Base-by-base conservation (phyloP, 1,284 basidiomycete genomes). In the Athelia sp. region DNA sequence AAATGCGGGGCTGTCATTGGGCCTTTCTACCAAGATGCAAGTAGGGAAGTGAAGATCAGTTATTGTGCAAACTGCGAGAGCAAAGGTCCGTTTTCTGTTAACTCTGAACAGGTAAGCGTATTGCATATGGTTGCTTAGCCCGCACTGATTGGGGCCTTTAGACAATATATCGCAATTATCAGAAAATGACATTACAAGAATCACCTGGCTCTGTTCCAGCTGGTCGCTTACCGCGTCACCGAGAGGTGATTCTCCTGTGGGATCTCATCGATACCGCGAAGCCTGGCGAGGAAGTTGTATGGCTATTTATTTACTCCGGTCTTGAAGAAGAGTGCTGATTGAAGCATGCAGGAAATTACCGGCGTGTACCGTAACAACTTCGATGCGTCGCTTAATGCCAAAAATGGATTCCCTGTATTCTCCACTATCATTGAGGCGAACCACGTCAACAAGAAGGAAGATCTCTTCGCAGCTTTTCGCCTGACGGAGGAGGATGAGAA, bases 341-440 rank as follows among this genome's bases (percentile, higher is more conserved):
- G n/a, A n/a, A n/a, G n/a, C n/a, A n/a, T n/a, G n/a, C n/a, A 92
- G 90, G 94, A 98, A 76, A 84, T 97, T 18, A 99, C 96, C 4
- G 96, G 96, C 51, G 85, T 98, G 58, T 99, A 99, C 68, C 84
- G 95, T 57, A 99, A 99, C 74, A 99, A 99, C 69, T 99, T 98
- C 60, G 96, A 99, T 64, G 95, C 95, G 3, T 90, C 94, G 1
- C 81, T 99, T 59, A 99, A 99, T 70, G 87, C 93, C 43, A 99
- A 98, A 74, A 98, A 99, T 59, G 97, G 96, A 21, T 99, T 99
- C 74, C 96, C 96, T 0, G 97, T 99, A 36, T 99, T 99, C 73
- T 95, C 94, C 3, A 99, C 96, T 4, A 82, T 99, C 50, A 87
- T 99, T 53, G 96, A 99, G 66, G 96, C 96, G 15, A 99, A 99